Base-by-base conservation (phyloP, 1,139 yeast species). In the Trichomonascaceae sp. region DNA sequence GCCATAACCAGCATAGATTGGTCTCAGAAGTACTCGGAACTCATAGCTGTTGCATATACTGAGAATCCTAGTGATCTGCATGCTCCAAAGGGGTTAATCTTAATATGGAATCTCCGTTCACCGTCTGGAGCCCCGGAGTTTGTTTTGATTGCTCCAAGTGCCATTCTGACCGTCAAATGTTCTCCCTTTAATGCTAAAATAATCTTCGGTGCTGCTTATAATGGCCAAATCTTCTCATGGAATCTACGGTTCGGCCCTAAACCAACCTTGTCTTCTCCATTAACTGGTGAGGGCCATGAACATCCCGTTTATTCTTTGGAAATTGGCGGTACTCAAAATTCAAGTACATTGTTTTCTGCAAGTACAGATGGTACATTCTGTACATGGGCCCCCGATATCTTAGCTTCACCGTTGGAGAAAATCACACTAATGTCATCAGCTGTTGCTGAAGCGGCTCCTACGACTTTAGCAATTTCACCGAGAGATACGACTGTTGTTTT, bases 141-240 rank as follows among this genome's bases (percentile, higher is more conserved):
- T 62, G 73, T 75, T 44, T 74, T 83, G 50, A 70, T 72, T 18
- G 70, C 82, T 0, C 76, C 80, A 10, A 73, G 81, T 7, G 72
- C 72, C 39, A 69, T 83, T 12, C 61, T 73, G 7, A 60, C 65
- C 3, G 71, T 74, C 6, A 66, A 66, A 51, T 79, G 77, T 61
- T 74, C 78, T 1, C 72, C 69, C 3, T 66, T 64, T 47, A 67
- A 71, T 39, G 65, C 77, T 7, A 67, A 67, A 47, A 56, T 72
- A 1, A 61, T 79, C 24, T 70, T 71, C 53, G 82, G 79, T 1
- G 72, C 79, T 1, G 76, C 79, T 8, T 75, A 73, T 56, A 77
- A 76, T 61, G 83, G 83, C 13, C 81, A 77, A 57, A 58, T 79
- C 2, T 57, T 75, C 43, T 65, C 72, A 1, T 79, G 81, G 81